Conservation (phyloP, 2,329 filamentous ascomycete genomes). For the Botrytis cinerea region DNA sequence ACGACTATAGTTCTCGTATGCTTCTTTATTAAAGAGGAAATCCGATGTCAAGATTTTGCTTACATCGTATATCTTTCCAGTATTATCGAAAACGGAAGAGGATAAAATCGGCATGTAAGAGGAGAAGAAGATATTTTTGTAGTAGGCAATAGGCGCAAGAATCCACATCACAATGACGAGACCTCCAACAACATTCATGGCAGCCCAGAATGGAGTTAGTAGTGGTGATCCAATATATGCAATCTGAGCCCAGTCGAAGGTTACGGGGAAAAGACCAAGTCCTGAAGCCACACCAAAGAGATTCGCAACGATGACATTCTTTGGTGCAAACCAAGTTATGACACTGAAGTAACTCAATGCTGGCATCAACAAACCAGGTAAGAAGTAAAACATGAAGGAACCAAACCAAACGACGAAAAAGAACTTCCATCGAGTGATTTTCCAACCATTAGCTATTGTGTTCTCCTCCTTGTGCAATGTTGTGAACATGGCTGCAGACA, state of each 20-base stretch:
- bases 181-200: constrained; percentile 80
- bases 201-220: constrained; percentile 82
- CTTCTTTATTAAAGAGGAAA: constrained; percentile 74
- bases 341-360: constrained; percentile 88
- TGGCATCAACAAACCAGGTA: constrained; percentile 79
- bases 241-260: constrained; percentile 90
- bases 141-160: constrained; percentile 76
- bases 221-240: constrained; percentile 81
- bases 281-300: constrained; percentile 85
- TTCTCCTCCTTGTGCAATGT: constrained; percentile 85
- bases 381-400: constrained; percentile 80
- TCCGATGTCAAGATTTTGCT: constrained; percentile 75
- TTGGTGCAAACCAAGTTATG: constrained; percentile 83
- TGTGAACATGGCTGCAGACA: constrained; percentile 87
- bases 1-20: constrained; percentile 78
- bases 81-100: constrained; percentile 82
- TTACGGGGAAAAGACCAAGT: constrained; percentile 79
- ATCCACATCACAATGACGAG: constrained; percentile 85
- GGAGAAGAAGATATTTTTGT: constrained; percentile 75
- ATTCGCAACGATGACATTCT: constrained; percentile 83
- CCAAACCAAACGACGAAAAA: constrained; percentile 73
- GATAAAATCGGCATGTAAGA: constrained; percentile 87
- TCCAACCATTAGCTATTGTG: constrained; percentile 79
- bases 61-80: constrained; percentile 77
- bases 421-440: constrained; percentile 78